Base-by-base conservation (phyloP, 208 protist genomes). In the Trichomonas vaginalis region DNA sequence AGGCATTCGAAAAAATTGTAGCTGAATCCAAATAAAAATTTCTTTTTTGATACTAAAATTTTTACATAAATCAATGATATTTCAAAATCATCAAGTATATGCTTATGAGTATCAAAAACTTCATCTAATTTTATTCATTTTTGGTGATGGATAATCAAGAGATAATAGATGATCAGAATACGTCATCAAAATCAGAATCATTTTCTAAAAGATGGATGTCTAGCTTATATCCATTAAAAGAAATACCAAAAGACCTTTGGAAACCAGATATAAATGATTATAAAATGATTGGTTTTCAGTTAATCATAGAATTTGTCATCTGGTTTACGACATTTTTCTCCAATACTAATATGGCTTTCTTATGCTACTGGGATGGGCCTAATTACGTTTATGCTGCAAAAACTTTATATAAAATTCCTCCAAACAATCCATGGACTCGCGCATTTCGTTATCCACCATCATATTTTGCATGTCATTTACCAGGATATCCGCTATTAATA, bases 401-500 rank as follows among this genome's bases (percentile, higher is more conserved):
- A 12, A 39, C 23, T 21, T 2, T 23, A 10, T 90, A 90, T 48
- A 90, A 90, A 12, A 37, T 90, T 90, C 82, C 82, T 23, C 12
- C 12, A 46, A 21, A 46, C 8, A 90, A 90, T 90, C 82, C n/a
- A 23, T 90, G 82, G 82, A 90, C 82, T 1, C 35, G 10, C 0
- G 32, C 4, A 10, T 90, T 48, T 48, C 6, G 32, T 14, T 48
- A 48, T 46, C 37, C 37, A 35, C 82, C 82, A n/a, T 90, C 37
- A 35, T 90, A 90, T 48, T 90, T 90, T 48, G 82, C 82, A 48
- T 90, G 82, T n/a, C 82, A 90, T 48, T n/a, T 90, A 12, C 82
- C 82, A 27, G 82, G 82, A 23, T 90, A 39, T 90, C 82, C 82
- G 8, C 37, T 90, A 1, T 17, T 37, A 48, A 90, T 90, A 8